phyloP scores from a whole-genome alignment of 2,329 filamentous ascomycete genomes.

The Phaeosphaeria sp. region DNA sequence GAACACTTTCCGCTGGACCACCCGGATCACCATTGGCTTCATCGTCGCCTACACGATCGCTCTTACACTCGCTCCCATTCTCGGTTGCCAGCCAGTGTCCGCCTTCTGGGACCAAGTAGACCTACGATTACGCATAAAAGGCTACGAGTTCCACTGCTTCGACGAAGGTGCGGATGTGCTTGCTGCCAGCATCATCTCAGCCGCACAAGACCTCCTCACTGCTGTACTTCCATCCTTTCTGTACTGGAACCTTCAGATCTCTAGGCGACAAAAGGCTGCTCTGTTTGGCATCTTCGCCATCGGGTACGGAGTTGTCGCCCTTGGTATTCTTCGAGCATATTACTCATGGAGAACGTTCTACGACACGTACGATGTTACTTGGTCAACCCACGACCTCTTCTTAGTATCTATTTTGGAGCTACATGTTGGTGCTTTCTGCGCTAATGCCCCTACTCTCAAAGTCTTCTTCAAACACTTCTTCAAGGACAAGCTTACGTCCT shows the following conservation, averaged over 20 bases:
- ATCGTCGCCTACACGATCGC: constrained; percentile 35
- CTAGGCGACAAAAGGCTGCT: constrained; percentile 36
- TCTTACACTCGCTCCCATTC: constrained; percentile 34
- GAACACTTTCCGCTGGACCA: constrained; percentile 29
- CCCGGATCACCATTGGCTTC: constrained; percentile 35
- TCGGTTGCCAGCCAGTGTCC: constrained; percentile 38
- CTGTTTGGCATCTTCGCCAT: constrained; percentile 41
- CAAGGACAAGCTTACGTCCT: constrained; percentile 25
- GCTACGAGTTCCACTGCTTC: constrained; percentile 39
- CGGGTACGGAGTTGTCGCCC: constrained; percentile 35
- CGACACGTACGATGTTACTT: constrained; percentile 39
- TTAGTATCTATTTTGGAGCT: constrained; percentile 33
- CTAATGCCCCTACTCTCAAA: constrained; percentile 40
- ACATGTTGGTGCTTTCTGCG: constrained; percentile 39
- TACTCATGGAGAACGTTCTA: constrained; percentile 38
- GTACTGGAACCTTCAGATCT: constrained; percentile 41
- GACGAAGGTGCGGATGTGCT: constrained; percentile 42
- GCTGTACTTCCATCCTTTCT: constrained; percentile 40
- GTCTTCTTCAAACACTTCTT: constrained; percentile 44
- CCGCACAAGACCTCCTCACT: constrained; percentile 38
- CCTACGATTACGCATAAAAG: constrained; percentile 17
- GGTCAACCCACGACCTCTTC: constrained; percentile 29
- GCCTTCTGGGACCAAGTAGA: constrained; percentile 42
- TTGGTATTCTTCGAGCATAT: constrained; percentile 34
- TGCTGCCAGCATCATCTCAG: constrained; percentile 35